phyloP scores from a whole-genome alignment of 768 basidiomycete species.

The Dioszegia hungarica region DNA sequence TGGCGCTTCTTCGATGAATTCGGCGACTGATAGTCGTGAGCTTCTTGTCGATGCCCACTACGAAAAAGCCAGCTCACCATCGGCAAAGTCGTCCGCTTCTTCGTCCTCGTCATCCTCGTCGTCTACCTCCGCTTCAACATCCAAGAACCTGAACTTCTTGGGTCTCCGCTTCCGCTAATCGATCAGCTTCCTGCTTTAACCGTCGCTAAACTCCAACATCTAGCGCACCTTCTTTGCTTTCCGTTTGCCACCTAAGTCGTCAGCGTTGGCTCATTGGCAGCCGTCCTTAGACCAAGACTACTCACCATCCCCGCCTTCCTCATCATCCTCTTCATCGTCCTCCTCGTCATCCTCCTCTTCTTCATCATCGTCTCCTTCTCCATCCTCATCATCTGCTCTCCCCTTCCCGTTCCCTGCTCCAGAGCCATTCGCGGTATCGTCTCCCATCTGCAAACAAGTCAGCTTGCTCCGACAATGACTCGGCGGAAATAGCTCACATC shows the following conservation, averaged over 20 bases:
- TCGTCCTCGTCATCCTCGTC: conserved; percentile 95
- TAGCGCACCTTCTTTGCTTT: conserved; percentile 52
- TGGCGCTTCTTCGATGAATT: conserved; percentile 50
- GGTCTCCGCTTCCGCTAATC: conserved; percentile 49
- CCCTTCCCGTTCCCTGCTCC: conserved; percentile 42
- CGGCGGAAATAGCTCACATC: background rate
- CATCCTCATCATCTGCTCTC: conserved; percentile 23
- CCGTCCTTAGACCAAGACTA: too few relatives aligned
- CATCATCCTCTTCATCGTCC: conserved; percentile 37
- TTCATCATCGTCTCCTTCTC: conserved; percentile 4
- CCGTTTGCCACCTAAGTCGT: conserved; percentile 1
- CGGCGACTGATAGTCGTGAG: conserved; percentile 37
- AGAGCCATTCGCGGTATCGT: background rate
- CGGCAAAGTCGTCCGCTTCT: conserved; percentile 51
- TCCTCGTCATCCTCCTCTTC: conserved; percentile 16
- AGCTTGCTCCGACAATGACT: background rate
- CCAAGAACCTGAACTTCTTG: conserved; percentile 75
- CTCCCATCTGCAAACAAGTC: background rate
- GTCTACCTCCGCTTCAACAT: conserved; percentile 92
- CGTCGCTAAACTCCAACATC: conserved; percentile 55
- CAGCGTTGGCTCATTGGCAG: background rate
- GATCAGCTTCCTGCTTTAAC: conserved; percentile 38
- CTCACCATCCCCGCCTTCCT: conserved; percentile 33
- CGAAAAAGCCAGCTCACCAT: conserved; percentile 25
- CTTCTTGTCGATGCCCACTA: background rate